phyloP scores from a whole-genome alignment of 2,329 filamentous ascomycete genomes.

The Beauveria asiatica region DNA sequence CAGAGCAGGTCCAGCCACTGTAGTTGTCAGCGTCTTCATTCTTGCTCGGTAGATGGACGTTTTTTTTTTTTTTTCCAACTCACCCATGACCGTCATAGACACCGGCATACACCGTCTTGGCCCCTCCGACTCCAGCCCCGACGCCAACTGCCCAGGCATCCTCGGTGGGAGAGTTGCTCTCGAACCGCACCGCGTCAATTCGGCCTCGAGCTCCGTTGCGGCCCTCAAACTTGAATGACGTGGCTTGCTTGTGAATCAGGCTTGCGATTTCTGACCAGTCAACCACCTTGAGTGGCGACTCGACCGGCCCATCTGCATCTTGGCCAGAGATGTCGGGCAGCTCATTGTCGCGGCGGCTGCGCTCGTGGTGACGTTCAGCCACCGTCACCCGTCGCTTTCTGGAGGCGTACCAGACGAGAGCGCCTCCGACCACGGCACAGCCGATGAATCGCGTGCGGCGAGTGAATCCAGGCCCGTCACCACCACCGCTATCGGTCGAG shows the following conservation, averaged over 20 bases:
- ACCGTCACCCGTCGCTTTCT: background rate
- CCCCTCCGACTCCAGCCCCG: constrained; percentile 22
- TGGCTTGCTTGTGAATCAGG: constrained; percentile 23
- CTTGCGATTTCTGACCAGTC: constrained; percentile 21
- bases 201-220: constrained; percentile 20
- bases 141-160: constrained; percentile 27
- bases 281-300: constrained; percentile 21
- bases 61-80: constrained; percentile 23
- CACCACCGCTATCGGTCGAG: background rate
- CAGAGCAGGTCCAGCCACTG: constrained; percentile 34
- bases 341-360: constrained; percentile 2
- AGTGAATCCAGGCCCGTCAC: background rate
- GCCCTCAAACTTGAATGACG: constrained; percentile 22
- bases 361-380: background rate
- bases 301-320: constrained; percentile 14
- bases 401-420: constrained; percentile 2
- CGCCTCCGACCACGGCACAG: background rate
- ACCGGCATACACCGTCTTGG: constrained; percentile 24
- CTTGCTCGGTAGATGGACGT: background rate
- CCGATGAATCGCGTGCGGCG: background rate
- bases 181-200: constrained; percentile 25
- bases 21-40: constrained; percentile 1
- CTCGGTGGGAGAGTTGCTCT: constrained; percentile 28
- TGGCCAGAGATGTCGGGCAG: background rate
- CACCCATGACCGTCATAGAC: constrained; percentile 43